A percentile compares a stretch with the other conserved stretches of the same genome.
Conservation (phyloP, 129 eudicot genomes). For the Ambrosia trifida region DNA sequence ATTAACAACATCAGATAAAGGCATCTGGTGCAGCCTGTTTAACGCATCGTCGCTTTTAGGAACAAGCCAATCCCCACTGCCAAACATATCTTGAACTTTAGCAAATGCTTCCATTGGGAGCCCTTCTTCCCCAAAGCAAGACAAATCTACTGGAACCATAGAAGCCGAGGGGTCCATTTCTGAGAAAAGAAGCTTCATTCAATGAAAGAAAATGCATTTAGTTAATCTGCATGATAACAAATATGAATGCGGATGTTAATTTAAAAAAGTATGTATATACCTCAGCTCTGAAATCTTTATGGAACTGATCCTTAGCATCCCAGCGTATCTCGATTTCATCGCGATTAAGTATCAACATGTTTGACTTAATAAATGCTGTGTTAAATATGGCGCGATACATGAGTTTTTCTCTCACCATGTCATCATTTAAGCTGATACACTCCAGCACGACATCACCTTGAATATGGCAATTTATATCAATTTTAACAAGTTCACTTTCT, state of each 20-base stretch:
- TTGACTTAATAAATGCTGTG: slow-evolving; percentile 88
- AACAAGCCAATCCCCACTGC: slow-evolving; percentile 78
- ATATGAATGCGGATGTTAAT: slow-evolving; percentile 11
- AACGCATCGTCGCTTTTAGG: slow-evolving; percentile 68
- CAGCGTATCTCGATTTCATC: slow-evolving; percentile 83
- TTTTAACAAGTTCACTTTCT: slow-evolving; percentile 78
- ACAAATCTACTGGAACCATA: slow-evolving; percentile 51
- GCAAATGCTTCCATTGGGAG: slow-evolving; percentile 97
- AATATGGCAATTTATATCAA: slow-evolving; percentile 81
- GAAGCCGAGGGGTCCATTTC: slow-evolving; percentile 82
- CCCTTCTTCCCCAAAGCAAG: slow-evolving; percentile 89
- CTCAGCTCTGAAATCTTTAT: slow-evolving; percentile 91
- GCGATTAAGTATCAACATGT: slow-evolving; percentile 76
- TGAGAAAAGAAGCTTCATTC: slow-evolving; percentile 87
- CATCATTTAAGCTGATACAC: slow-evolving; percentile 78
- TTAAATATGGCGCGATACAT: slow-evolving; percentile 90
- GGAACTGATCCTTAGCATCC: slow-evolving; percentile 78
- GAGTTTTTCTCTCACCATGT: slow-evolving; percentile 68
- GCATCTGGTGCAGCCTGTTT: slow-evolving; percentile 52
- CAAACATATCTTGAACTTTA: slow-evolving; percentile 85
- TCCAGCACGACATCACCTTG: slow-evolving; percentile 97
- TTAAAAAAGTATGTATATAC: slow-evolving; percentile 36
- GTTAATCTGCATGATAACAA: slow-evolving; percentile 12
- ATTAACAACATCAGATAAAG: slow-evolving; percentile 42
- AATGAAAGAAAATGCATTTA: slow-evolving; percentile 20